Percentiles rank a stretch among this genome's conserved stretches.
phyloP scores from a whole-genome alignment of 805 yeast species.

The Cyberlindnera mycetangii region DNA sequence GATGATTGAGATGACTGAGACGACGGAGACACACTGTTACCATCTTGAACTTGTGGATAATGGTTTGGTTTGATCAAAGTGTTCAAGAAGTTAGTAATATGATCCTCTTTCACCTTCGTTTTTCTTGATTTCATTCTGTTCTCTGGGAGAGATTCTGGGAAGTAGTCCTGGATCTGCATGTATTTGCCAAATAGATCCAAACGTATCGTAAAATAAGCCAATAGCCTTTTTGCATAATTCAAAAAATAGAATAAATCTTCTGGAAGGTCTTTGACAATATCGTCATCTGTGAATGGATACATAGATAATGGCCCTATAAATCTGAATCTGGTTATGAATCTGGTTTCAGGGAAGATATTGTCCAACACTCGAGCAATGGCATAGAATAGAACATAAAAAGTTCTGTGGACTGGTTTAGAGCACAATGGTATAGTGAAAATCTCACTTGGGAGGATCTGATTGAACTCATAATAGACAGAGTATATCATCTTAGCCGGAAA shows the following conservation, averaged over 20 bases:
- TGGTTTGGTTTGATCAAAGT: constrained; percentile 15
- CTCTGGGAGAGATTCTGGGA: constrained; percentile 17
- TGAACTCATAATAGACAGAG: constrained; percentile 15
- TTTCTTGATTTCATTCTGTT: constrained; percentile 24
- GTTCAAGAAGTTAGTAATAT: constrained; percentile 14
- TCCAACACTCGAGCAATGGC: constrained; percentile 21
- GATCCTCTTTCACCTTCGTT: constrained; percentile 17
- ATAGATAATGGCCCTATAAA: constrained; percentile 26
- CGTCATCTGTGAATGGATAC: constrained; percentile 20
- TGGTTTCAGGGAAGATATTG: constrained; percentile 24
- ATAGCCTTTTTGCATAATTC: constrained; percentile 19
- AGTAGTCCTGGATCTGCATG: constrained; percentile 22
- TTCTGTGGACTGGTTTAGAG: constrained; percentile 14
- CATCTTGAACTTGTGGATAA: constrained; percentile 20
- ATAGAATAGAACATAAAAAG: constrained; percentile 19
- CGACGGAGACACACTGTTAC: constrained; percentile 1
- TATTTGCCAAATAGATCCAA: constrained; percentile 20
- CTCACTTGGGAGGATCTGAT: constrained; percentile 22
- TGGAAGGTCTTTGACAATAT: constrained; percentile 8
- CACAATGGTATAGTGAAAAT: constrained; percentile 11
- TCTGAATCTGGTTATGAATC: constrained; percentile 20
- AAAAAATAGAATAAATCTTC: constrained; percentile 13
- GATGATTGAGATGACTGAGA: constrained; percentile 8
- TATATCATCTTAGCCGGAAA: constrained; percentile 20
- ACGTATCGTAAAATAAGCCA: constrained; percentile 25